Conservation (phyloP, 495 filamentous ascomycete genomes). For the Aspergillus nanangensis region DNA sequence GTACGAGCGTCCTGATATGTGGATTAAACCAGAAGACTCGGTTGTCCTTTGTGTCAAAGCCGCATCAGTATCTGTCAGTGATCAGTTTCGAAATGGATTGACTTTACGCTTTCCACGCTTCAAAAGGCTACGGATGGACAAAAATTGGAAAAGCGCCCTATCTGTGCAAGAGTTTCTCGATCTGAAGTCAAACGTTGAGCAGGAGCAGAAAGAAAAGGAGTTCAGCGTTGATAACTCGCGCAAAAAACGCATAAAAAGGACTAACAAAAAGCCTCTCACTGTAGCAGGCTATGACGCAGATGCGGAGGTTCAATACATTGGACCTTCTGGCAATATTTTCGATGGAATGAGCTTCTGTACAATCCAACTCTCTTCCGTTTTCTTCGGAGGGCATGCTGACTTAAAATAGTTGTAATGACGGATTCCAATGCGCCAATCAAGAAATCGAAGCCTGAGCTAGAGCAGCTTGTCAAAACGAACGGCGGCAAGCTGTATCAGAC, state of each 20-base stretch:
- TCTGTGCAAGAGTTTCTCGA: constrained; percentile 71
- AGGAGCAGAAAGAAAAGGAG: constrained; percentile 67
- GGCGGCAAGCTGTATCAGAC: constrained; percentile 82
- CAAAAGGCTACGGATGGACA: constrained; percentile 74
- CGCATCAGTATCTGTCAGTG: constrained; percentile 68
- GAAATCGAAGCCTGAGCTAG: constrained; percentile 74
- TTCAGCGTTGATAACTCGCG: constrained; percentile 78
- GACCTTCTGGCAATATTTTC: constrained; percentile 59
- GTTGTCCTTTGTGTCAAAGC: constrained; percentile 88
- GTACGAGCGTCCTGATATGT: constrained; percentile 80
- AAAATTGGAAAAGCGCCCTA: constrained; percentile 76
- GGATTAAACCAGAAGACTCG: constrained; percentile 88
- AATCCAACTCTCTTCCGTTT: constrained; percentile 12
- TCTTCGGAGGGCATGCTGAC: constrained; percentile 9
- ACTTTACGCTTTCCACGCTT: constrained; percentile 93
- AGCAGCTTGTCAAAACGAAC: constrained; percentile 79
- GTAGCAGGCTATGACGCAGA: constrained; percentile 66
- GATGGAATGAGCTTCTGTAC: constrained; percentile 74
- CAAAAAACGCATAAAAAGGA: constrained; percentile 56
- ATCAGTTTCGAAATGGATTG: constrained; percentile 69
- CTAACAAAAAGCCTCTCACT: constrained; percentile 60
- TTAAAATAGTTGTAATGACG: constrained; percentile 51
- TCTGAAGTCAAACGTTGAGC: constrained; percentile 66
- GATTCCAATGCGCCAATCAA: constrained; percentile 55
- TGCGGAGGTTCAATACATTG: constrained; percentile 47